phyloP scores from a whole-genome alignment of 2,329 filamentous ascomycete genomes.

The Exophiala aquamarina region DNA sequence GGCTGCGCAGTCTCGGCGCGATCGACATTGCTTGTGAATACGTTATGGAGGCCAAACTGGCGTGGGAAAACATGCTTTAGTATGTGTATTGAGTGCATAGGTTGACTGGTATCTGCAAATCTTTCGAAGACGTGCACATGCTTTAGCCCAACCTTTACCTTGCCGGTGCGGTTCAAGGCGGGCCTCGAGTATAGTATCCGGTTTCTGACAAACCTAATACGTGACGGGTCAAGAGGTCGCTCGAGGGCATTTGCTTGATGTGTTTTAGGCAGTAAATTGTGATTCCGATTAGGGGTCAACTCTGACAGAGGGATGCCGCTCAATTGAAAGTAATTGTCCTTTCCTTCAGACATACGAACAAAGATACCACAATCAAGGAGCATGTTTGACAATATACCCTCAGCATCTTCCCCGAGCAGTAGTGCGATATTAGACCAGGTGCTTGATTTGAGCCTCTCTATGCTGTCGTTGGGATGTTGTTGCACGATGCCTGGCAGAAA shows the following conservation, averaged over 20 bases:
- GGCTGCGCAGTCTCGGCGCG: constrained; percentile 64
- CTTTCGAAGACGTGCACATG: constrained; percentile 84
- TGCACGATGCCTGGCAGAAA: constrained; percentile 66
- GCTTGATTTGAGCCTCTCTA: constrained; percentile 63
- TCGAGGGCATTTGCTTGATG: neutral
- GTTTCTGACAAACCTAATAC: constrained; percentile 65
- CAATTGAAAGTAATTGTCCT: constrained; percentile 72
- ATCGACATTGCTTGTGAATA: constrained; percentile 74
- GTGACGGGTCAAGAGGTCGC: neutral
- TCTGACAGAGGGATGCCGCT: constrained; percentile 55
- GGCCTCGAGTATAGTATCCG: constrained; percentile 84
- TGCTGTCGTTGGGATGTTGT: constrained; percentile 68
- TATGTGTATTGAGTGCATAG: constrained; percentile 63
- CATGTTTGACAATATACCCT: constrained; percentile 74
- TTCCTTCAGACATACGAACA: constrained; percentile 56
- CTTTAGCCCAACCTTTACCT: constrained; percentile 71
- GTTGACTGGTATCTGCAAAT: constrained; percentile 50
- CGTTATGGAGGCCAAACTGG: constrained; percentile 88
- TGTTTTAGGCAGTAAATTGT: neutral
- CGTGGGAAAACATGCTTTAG: constrained; percentile 93
- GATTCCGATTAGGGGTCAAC: neutral
- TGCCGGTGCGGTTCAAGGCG: constrained; percentile 65
- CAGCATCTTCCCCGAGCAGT: constrained; percentile 72
- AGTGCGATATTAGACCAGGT: constrained; percentile 76
- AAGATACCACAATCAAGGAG: constrained; percentile 79